Evolutionary conservation across 257 asterid species (phyloP).

Genomic region (Rehmannia glutinosa): DNA sequence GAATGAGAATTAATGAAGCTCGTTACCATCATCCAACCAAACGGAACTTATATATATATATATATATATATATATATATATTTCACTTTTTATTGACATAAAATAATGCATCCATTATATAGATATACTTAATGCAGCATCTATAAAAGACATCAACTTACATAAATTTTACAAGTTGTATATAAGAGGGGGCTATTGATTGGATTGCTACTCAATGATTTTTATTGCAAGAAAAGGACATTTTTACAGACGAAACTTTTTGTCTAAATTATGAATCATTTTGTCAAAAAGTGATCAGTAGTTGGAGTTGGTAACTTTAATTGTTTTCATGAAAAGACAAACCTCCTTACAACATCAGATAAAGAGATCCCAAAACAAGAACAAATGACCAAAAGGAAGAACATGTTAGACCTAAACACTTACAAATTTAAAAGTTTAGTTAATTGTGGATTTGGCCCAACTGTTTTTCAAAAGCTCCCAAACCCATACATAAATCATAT

Average conservation of each 20-base stretch:
- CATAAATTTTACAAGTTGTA: too few relatives aligned
- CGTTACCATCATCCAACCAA: too few relatives aligned
- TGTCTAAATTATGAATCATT: conserved; percentile 23
- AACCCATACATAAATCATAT: not conserved
- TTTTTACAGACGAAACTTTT: not conserved
- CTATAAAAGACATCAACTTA: too few relatives aligned
- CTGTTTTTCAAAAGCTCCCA: conserved; percentile 12
- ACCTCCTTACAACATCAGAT: conserved; percentile 10
- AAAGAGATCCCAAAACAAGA: conserved; percentile 33
- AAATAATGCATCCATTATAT: too few relatives aligned
- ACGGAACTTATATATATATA: too few relatives aligned
- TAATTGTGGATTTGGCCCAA: conserved; percentile 29
- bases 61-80: too few relatives aligned
- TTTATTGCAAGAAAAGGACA: conserved; percentile 18
- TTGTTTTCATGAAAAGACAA: conserved; percentile 28
- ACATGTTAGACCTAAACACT: conserved; percentile 21
- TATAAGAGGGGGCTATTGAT: not conserved
- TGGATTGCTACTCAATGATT: conserved; percentile 5
- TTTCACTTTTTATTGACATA: too few relatives aligned
- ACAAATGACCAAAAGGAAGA: conserved; percentile 30
- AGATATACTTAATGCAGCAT: too few relatives aligned
- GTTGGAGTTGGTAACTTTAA: conserved; percentile 58
- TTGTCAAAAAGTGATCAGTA: conserved; percentile 37
- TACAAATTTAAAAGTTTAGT: not conserved
- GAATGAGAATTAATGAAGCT: too few relatives aligned